Base-by-base conservation (phyloP, 805 yeast genomes). In the Candida easanensis region DNA sequence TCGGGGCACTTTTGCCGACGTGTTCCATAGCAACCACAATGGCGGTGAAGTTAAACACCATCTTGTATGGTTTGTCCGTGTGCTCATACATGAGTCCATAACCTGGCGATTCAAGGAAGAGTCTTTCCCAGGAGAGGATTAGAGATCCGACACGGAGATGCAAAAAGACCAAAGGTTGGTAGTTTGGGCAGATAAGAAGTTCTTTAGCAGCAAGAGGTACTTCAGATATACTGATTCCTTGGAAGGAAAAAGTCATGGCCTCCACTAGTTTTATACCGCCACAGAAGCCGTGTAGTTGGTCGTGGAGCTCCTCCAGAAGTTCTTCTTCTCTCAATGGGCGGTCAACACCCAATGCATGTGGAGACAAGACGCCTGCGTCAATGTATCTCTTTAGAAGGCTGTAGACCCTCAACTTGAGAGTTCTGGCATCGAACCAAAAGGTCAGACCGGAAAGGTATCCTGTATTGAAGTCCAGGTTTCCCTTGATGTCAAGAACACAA, bases 51-150 rank as follows among this genome's bases (percentile, higher is more conserved):
- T 71, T 66, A 8, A 62, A 28, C 10, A 68, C 60, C 21, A 65
- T 42, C 38, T 69, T 71, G 20, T 66, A 53, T 2, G 81, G 80
- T 16, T 57, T 61, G 42, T 76, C 80, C 4, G 60, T 56, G 25
- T 63, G 62, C 4, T 57, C 56, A 42, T 66, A 76, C 15, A 62
- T 45, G 11, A 76, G 51, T 32, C 75, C 77, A 49, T 62, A 76
- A 2, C 82, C 80, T 2, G 79, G 74, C 36, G 68, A 63, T 5
- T 62, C 58, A 11, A 56, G 51, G 33, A 49, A 51, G 39, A 62
- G 62, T 44, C 67, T 57, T 18, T 56, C 50, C 11, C 56, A 22
- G 25, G 60, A 58, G 2, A 63, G 46, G 2, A 49, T 49, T 23
- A 50, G 45, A 1, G 63, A 56, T 21, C 48, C 48, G 5, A 57